Evolutionary conservation across 768 basidiomycete species (phyloP), one percentile per base, ranked within the genome.

Genomic region (Cystobasidium ongulense): DNA sequence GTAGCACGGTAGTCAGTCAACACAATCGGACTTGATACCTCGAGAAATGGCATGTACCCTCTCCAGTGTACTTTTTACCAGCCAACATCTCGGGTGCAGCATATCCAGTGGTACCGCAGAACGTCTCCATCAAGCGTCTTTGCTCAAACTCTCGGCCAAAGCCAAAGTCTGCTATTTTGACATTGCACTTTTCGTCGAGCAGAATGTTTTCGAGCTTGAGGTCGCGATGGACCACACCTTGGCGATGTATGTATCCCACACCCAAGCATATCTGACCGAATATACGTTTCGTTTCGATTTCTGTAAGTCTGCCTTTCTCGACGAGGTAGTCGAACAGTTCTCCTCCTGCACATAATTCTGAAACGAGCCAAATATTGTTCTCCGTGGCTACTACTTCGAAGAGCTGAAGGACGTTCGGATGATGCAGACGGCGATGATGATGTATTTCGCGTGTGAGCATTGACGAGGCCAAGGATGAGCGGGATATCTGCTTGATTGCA

Each of bases 91-190:
- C 94, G 0, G 95, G 95, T 77, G 90, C 91, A 3, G 92, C 94
- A 76, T 98, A 98, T 81, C 96, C 94, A 74, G 95, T 92, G 75
- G 91, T 93, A 7, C 95, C 95, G 79, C 94, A 97, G 80, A 90
- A 92, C 0, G 95, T 97, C 82, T 95, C 91, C 29, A 96, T 85
- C 78, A 92, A 86, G 41, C 89, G 85, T 36, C 88, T 85, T 38
- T 89, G 90, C 53, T 90, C 90, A 68, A 92, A 90, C 80, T 95
- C 91, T 18, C 94, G 89, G 33, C 94, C 94, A 91, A 97, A 96
- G n/a, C 95, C 95, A 87, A 95, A 94, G 82, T 97, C 95, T 21
- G 92, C 94, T 46, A 98, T 89, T 84, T 97, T 98, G 83, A 98
- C 86, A 77, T 91, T 84, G 74, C 80, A 80, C 36, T 80, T 54